Evolutionary conservation across 176 grass and related monocot genomes (phyloP).

Genomic region (Avena sativa): DNA sequence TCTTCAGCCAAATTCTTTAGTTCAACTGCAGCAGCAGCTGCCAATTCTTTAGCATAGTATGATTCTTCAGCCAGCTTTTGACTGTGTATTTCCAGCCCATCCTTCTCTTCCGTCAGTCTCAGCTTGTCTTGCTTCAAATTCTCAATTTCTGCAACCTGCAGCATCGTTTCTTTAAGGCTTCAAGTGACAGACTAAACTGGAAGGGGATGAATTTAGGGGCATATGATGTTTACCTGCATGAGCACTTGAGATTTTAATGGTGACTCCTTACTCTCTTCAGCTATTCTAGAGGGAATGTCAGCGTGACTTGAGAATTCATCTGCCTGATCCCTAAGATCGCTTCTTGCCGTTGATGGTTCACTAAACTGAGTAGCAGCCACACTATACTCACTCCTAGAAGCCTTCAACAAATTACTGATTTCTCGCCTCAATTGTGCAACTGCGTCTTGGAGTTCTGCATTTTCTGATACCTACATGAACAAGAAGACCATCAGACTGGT

Average conservation of each 20-base stretch:
- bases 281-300: slow-evolving; percentile 46
- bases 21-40: slow-evolving; percentile 90
- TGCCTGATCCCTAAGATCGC: slow-evolving; percentile 39
- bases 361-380: slow-evolving; percentile 43
- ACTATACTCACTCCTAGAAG: slow-evolving; percentile 50
- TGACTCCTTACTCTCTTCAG: slow-evolving; percentile 57
- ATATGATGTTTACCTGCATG: slow-evolving; percentile 64
- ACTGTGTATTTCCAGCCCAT: slow-evolving; percentile 81
- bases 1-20: slow-evolving; percentile 97
- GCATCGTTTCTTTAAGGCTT: background rate
- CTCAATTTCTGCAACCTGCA: slow-evolving; percentile 89
- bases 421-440: slow-evolving; percentile 69
- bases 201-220: background rate
- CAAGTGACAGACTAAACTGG: slow-evolving; percentile 19
- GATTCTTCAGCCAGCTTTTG: slow-evolving; percentile 95
- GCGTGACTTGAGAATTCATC: slow-evolving; percentile 47
- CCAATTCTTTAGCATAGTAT: slow-evolving; percentile 95
- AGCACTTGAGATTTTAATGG: slow-evolving; percentile 74
- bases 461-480: slow-evolving; percentile 74
- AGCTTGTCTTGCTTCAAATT: slow-evolving; percentile 92
- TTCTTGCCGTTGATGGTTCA: slow-evolving; percentile 54
- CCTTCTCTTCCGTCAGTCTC: slow-evolving; percentile 81
- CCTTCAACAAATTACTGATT: slow-evolving; percentile 55
- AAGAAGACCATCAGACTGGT: slow-evolving; percentile 44
- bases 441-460: slow-evolving; percentile 67